A percentile compares a stretch with the other conserved stretches of the same genome.
phyloP scores from a whole-genome alignment of 768 basidiomycete species.

The Pleurotus ostreatus region DNA sequence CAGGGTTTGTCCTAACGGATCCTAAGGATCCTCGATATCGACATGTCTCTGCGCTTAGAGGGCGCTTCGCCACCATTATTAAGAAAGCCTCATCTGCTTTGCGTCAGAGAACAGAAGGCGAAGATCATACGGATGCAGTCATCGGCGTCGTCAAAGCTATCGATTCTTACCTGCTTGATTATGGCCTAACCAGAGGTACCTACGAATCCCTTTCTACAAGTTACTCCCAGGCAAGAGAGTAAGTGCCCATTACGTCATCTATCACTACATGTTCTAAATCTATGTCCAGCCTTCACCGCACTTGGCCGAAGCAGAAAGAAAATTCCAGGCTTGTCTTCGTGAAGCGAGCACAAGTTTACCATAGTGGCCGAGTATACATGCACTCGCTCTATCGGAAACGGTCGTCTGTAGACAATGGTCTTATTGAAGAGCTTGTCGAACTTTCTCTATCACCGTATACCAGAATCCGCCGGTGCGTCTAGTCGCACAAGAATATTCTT shows the following conservation, averaged over 20 bases:
- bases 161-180: constrained; percentile 71
- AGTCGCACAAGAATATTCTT: background rate
- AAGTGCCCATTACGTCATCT: constrained; percentile 17
- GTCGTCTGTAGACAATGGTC: constrained; percentile 66
- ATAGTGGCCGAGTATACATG: constrained; percentile 72
- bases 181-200: constrained; percentile 55
- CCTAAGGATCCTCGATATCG: constrained; percentile 73
- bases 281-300: constrained; percentile 50
- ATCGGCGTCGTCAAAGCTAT: constrained; percentile 68
- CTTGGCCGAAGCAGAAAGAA: constrained; percentile 68
- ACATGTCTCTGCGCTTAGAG: constrained; percentile 50
- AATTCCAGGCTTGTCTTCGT: constrained; percentile 72
- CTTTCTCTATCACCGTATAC: constrained; percentile 80
- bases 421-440: constrained; percentile 66
- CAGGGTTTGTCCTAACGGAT: constrained; percentile 73
- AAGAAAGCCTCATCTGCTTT: constrained; percentile 65
- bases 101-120: constrained; percentile 56
- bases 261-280: background rate
- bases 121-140: constrained; percentile 87
- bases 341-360: constrained; percentile 77
- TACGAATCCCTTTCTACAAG: constrained; percentile 67
- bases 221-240: constrained; percentile 62
- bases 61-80: constrained; percentile 63
- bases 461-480: constrained; percentile 61
- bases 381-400: constrained; percentile 72